Base-by-base conservation (phyloP, 2,329 filamentous ascomycete genomes). In the Ophiocordyceps camponoti-rufipedis region DNA sequence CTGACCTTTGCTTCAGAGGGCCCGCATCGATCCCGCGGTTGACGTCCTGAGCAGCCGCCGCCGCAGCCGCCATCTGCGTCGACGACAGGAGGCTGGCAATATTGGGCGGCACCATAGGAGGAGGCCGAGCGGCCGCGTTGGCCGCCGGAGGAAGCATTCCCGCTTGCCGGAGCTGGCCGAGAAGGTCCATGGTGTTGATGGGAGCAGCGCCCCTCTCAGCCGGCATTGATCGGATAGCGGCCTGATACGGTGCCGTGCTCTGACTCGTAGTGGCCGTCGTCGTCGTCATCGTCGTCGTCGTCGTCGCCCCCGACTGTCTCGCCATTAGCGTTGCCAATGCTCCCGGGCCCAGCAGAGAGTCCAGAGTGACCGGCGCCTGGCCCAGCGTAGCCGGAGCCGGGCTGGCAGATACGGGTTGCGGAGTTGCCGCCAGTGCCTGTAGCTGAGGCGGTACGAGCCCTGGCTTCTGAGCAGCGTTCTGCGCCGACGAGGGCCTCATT, bases 1-100 rank as follows among this genome's bases (percentile, higher is more conserved):
- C 77, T 65, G 70, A 85, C 77, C 82, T 75, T 75, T 63, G 59
- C 49, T 86, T 87, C 41, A 93, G 69, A 28, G 82, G 82, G 7
- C 73, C 70, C 4, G 78, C 70, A 46, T 75, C 80, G 52, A 89
- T 67, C 8, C 12, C n/a, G 12, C n/a, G 32, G 12, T 35, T 35
- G n/a, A 35, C n/a, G 12, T 14, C 12, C n/a, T 18, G n/a, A 14
- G 38, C n/a, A 14, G 38, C 38, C 38, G 38, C 38, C n/a, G 11
- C 38, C n/a, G 13, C n/a, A 19, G 56, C 54, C 23, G 23, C 23
- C 23, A 3, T 23, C 23, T 23, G 23, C 23, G 23, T 23, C 4
- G 59, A 56, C 3, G 62, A 55, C 43, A 67, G 46, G 23, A 65
- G 53, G 43, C 56, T 64, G 16, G 60, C 58, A 48, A 66, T 56